A percentile compares a stretch with the other conserved stretches of the same genome.
Conservation (phyloP, 2,329 filamentous ascomycete genomes). For the Botrytis medusae region DNA sequence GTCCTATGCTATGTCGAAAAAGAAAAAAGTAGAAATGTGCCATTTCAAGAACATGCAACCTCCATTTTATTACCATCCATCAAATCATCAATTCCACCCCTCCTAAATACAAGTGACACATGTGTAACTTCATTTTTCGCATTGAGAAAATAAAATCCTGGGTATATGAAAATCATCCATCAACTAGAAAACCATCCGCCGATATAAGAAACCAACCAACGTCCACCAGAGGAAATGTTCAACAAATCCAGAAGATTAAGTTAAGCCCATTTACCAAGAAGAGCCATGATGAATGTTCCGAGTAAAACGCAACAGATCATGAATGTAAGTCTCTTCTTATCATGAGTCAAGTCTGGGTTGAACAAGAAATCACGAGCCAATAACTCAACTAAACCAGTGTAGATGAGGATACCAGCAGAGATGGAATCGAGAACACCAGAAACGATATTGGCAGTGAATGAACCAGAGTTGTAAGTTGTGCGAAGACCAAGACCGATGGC, state of each 20-base stretch:
- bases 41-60: neutral
- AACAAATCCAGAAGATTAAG: neutral
- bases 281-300: slow-evolving; percentile 48
- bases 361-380: slow-evolving; percentile 52
- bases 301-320: slow-evolving; percentile 46
- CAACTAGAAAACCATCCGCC: neutral
- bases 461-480: slow-evolving; percentile 44
- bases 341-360: slow-evolving; percentile 46
- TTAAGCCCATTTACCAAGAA: slow-evolving; percentile 52
- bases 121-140: neutral
- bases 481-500: slow-evolving; percentile 50
- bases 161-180: slow-evolving; percentile 9
- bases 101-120: neutral
- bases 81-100: neutral
- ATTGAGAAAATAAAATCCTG: neutral
- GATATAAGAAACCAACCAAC: neutral
- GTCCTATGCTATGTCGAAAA: neutral
- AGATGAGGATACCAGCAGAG: slow-evolving; percentile 51
- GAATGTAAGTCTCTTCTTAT: slow-evolving; percentile 42
- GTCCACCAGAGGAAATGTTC: neutral
- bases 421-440: slow-evolving; percentile 49
- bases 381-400: slow-evolving; percentile 51
- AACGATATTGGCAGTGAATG: slow-evolving; percentile 46
- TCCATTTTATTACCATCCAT: neutral
- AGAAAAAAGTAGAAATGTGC: neutral